These are phyloP conservation scores for Pseudozyma flocculosa DNA, from an alignment of 1,284 basidiomycete species.

Conservation along the genomic window DNA sequence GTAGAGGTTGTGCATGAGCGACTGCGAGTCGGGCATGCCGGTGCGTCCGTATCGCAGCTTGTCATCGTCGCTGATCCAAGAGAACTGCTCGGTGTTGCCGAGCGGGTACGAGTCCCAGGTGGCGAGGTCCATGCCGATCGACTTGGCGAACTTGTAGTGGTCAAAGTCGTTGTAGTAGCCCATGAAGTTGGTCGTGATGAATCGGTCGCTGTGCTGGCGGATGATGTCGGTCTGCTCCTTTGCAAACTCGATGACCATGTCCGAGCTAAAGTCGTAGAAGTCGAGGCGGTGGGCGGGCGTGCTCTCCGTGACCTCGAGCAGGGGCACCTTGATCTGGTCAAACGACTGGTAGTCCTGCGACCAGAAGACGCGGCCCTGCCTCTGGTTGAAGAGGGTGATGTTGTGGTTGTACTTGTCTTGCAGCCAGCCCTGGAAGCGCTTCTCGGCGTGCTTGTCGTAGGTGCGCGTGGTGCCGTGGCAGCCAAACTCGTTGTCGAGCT, in stretches of 20 bases:
- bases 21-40: slow-evolving; percentile 31
- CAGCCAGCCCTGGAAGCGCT: slow-evolving; percentile 33
- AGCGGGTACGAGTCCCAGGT: slow-evolving; percentile 39
- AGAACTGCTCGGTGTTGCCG: slow-evolving; percentile 28
- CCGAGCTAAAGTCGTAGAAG: slow-evolving; percentile 31
- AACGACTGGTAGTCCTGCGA: slow-evolving; percentile 28
- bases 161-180: slow-evolving; percentile 33
- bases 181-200: slow-evolving; percentile 43
- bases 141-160: slow-evolving; percentile 26
- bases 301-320: slow-evolving; percentile 33
- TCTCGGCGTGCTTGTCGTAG: slow-evolving; percentile 24
- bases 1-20: slow-evolving; percentile 29
- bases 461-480: slow-evolving; percentile 28
- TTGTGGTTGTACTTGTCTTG: slow-evolving; percentile 32
- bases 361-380: slow-evolving; percentile 40
- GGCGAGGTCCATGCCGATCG: slow-evolving; percentile 26
- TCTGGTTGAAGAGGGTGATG: slow-evolving; percentile 28
- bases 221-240: slow-evolving; percentile 29
- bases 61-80: slow-evolving; percentile 23
- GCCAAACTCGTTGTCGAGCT: slow-evolving; percentile 39
- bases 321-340: slow-evolving; percentile 27
- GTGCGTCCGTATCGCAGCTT: slow-evolving; percentile 32
- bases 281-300: slow-evolving; percentile 37
- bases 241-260: slow-evolving; percentile 34
- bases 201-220: slow-evolving; percentile 25